A percentile compares a stretch with the other conserved stretches of the same genome.
Evolutionary conservation across 352 stramenopile species (phyloP).

Genomic region (Elongisporangium senticosum): DNA sequence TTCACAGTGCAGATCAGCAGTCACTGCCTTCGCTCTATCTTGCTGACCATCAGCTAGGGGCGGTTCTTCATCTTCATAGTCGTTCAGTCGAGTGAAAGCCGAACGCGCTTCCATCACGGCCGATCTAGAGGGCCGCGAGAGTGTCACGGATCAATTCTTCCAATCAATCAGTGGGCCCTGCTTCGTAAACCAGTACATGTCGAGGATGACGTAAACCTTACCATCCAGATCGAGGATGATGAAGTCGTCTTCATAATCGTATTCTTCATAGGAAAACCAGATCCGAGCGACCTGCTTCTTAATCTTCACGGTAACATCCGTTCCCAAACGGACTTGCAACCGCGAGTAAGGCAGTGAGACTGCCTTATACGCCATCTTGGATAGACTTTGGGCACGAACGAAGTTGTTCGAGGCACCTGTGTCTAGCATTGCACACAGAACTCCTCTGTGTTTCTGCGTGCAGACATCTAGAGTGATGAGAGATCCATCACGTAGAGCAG

Average conservation of each 20-base stretch:
- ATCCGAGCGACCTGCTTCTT: neutral
- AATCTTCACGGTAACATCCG: too few relatives aligned
- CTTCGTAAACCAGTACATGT: too few relatives aligned
- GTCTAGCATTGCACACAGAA: constrained; percentile 13
- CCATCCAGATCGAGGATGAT: constrained; percentile 23
- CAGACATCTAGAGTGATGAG: neutral
- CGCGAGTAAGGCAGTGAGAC: too few relatives aligned
- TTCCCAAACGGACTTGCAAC: too few relatives aligned
- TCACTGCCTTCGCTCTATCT: too few relatives aligned
- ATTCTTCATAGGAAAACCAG: constrained; percentile 12
- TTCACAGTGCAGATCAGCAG: too few relatives aligned
- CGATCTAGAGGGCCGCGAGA: neutral
- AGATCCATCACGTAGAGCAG: neutral
- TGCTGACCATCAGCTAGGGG: too few relatives aligned
- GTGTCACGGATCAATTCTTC: too few relatives aligned
- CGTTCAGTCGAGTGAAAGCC: too few relatives aligned
- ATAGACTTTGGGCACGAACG: constrained; percentile 9
- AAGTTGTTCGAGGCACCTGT: constrained; percentile 21
- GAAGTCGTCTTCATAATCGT: constrained; percentile 21
- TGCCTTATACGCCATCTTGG: neutral
- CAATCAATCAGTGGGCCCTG: too few relatives aligned
- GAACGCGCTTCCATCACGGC: too few relatives aligned
- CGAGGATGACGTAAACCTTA: constrained; percentile 21
- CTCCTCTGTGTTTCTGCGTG: neutral
- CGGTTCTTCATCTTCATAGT: too few relatives aligned